Conservation (phyloP, 441 rosid species). For the Populus hybrid region DNA sequence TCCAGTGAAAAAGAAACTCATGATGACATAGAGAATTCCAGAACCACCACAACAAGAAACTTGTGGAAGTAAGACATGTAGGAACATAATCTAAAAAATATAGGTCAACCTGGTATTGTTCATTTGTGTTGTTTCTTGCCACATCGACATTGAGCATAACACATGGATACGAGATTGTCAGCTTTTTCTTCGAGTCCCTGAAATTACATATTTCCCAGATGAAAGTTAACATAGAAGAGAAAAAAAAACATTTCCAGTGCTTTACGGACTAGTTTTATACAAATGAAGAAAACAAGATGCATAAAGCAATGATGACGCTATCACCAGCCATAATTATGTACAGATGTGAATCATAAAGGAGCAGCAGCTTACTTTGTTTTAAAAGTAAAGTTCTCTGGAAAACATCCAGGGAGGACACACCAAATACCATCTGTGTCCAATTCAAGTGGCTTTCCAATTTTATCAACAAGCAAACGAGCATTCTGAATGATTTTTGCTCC, state of each 20-base stretch:
- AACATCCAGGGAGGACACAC: slow-evolving; percentile 96
- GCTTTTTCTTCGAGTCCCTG: slow-evolving; percentile 86
- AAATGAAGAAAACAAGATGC: not conserved
- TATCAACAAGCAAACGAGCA: slow-evolving; percentile 92
- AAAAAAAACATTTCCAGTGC: not conserved
- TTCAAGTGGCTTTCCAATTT: slow-evolving; percentile 99
- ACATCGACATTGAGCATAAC: slow-evolving; percentile 99
- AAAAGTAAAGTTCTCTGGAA: slow-evolving; percentile 96
- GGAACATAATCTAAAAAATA: slow-evolving; percentile 3
- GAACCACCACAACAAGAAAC: not conserved
- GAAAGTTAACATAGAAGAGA: slow-evolving; percentile 20
- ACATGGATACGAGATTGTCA: slow-evolving; percentile 96
- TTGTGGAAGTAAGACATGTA: slow-evolving; percentile 8
- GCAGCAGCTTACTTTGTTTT: slow-evolving; percentile 73
- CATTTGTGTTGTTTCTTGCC: slow-evolving; percentile 93
- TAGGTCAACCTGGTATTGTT: slow-evolving; percentile 84
- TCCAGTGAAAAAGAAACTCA: slow-evolving; percentile 15
- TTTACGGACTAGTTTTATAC: not conserved
- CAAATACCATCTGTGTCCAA: slow-evolving; percentile 99
- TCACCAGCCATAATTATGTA: not conserved
- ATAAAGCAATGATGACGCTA: not conserved
- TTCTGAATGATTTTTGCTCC: slow-evolving; percentile 99
- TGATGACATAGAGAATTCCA: not conserved
- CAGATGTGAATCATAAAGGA: slow-evolving; percentile 13
- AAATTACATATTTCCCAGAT: slow-evolving; percentile 28